These are phyloP conservation scores for Moesziomyces sp. DNA, from an alignment of 1,284 basidiomycete genomes.

Conservation along the genomic window DNA sequence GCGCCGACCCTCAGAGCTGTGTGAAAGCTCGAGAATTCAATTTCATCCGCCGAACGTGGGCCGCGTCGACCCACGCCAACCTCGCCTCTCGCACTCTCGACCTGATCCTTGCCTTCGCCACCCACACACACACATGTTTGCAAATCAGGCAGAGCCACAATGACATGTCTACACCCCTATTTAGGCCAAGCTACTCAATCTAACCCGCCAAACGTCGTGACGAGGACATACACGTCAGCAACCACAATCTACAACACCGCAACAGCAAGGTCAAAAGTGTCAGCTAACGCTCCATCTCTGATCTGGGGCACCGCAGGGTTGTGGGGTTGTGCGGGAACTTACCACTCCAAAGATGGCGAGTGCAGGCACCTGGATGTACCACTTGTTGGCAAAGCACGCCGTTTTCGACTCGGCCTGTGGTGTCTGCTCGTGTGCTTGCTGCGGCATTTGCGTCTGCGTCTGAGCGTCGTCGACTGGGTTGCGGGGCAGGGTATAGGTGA, in stretches of 20 bases:
- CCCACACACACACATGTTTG: too few species aligned
- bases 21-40: too few species aligned
- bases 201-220: constrained; percentile 35
- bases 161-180: too few species aligned
- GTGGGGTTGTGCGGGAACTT: background rate
- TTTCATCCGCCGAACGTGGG: too few species aligned
- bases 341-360: constrained; percentile 38
- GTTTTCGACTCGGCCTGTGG: constrained; percentile 6
- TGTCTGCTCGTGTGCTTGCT: background rate
- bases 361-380: constrained; percentile 33
- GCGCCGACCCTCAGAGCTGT: too few species aligned
- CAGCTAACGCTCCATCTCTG: too few species aligned
- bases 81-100: too few species aligned
- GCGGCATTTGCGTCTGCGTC: background rate
- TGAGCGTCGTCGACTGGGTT: background rate
- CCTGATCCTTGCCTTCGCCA: too few species aligned
- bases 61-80: too few species aligned
- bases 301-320: background rate
- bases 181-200: background rate
- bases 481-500: too few species aligned
- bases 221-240: constrained; percentile 45
- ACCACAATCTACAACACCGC: constrained; percentile 27
- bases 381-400: constrained; percentile 35
- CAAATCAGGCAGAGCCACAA: too few species aligned
- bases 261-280: background rate